phyloP scores from a whole-genome alignment of 805 yeast species.

The Candida germanica region DNA sequence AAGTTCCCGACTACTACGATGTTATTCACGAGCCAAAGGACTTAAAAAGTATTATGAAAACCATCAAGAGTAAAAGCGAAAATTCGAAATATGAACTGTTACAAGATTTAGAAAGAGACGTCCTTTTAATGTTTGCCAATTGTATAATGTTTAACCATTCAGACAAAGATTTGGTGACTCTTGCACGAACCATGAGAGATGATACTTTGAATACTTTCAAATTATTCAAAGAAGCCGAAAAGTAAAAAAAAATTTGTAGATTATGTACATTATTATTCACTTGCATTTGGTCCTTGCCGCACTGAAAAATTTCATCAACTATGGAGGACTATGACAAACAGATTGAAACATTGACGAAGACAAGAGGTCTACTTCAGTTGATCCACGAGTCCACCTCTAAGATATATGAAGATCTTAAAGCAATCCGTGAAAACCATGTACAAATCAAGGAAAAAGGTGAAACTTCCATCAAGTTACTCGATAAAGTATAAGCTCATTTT shows the following conservation, averaged over 20 bases:
- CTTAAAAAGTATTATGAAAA: conserved; percentile 56
- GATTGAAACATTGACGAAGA: conserved; percentile 11
- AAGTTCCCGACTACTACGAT: conserved; percentile 66
- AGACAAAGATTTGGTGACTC: conserved; percentile 55
- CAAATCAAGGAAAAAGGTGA: conserved; percentile 6
- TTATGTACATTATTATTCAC: no score
- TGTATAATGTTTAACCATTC: conserved; percentile 78
- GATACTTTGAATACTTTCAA: conserved; percentile 58
- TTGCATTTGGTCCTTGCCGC: no score
- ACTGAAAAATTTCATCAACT: no score
- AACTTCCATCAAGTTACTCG: conserved; percentile 3
- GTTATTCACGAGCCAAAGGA: conserved; percentile 66
- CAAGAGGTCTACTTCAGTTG: conserved; percentile 13
- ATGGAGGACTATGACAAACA: conserved; percentile 9
- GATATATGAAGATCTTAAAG: conserved; percentile 12
- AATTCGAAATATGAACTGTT: conserved; percentile 49
- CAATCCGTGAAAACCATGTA: conserved; percentile 8
- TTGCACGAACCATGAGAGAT: conserved; percentile 68
- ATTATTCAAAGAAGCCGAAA: conserved; percentile 51
- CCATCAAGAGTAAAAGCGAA: conserved; percentile 44
- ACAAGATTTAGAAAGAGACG: conserved; percentile 61
- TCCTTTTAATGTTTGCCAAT: conserved; percentile 77
- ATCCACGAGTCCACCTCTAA: conserved; percentile 12
- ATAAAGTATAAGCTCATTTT: not conserved
- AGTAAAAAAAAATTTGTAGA: no score